Evolutionary conservation across 441 rosid species (phyloP).

Genomic region (Mallotus repandus): DNA sequence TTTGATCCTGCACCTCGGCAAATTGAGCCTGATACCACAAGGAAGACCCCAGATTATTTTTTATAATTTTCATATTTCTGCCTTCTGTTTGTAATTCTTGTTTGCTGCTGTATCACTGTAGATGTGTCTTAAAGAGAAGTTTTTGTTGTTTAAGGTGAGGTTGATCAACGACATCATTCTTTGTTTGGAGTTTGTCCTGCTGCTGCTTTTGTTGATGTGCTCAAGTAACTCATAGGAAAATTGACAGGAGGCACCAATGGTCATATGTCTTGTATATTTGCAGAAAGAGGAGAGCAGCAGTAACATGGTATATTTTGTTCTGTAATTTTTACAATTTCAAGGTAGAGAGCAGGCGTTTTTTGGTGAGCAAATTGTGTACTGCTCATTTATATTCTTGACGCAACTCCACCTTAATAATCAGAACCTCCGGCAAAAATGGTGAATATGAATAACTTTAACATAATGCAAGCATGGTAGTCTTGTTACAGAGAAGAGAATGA

Average conservation of each 20-base stretch:
- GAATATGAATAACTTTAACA: not conserved
- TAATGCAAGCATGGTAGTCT: no score
- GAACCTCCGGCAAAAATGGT: not conserved
- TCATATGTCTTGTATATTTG: conserved; percentile 41
- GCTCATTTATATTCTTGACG: no score
- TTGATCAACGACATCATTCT: conserved; percentile 40
- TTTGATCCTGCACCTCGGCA: conserved; percentile 99
- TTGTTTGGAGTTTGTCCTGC: conserved; percentile 39
- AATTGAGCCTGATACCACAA: conserved; percentile 90
- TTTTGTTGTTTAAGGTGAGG: conserved; percentile 46
- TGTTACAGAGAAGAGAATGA: no score
- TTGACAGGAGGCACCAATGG: conserved; percentile 28
- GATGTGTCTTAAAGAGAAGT: conserved; percentile 48
- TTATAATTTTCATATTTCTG: conserved; percentile 51
- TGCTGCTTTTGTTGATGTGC: conserved; percentile 40
- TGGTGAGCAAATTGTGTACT: no score
- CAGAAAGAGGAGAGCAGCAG: conserved; percentile 33
- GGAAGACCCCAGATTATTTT: conserved; percentile 99
- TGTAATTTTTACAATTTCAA: conserved; percentile 28
- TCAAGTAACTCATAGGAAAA: conserved; percentile 23
- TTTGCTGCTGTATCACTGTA: conserved; percentile 56
- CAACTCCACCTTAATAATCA: no score
- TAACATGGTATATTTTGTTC: conserved; percentile 35
- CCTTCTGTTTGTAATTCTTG: conserved; percentile 43
- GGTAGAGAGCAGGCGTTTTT: conserved; percentile 23